phyloP scores from a whole-genome alignment of 345 rosid genomes.

The Mallotus nudiflorus region DNA sequence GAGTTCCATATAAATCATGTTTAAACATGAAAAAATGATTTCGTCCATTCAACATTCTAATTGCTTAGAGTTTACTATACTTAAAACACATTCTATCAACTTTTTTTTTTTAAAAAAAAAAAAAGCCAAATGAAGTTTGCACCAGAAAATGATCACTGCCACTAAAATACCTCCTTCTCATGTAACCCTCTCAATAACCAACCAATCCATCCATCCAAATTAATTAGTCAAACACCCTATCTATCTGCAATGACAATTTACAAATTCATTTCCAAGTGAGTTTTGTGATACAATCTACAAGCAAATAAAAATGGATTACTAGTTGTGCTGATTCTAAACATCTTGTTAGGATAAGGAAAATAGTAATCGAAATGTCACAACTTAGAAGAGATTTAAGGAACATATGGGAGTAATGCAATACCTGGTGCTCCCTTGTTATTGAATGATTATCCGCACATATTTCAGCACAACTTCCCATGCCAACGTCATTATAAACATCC shows the following conservation, averaged over 20 bases:
- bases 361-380: neutral
- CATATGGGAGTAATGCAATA: slow-evolving; percentile 17
- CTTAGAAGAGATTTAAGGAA: neutral
- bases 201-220: too few relatives aligned
- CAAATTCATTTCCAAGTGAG: neutral
- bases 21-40: too few relatives aligned
- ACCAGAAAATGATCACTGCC: neutral
- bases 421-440: slow-evolving; percentile 90
- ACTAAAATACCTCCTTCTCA: neutral
- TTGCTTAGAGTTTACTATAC: neutral
- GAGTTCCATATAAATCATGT: too few relatives aligned
- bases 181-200: too few relatives aligned
- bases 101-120: too few relatives aligned
- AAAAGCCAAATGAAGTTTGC: neutral
- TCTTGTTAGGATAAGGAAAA: neutral
- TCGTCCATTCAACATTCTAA: neutral
- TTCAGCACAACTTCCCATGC: slow-evolving; percentile 97
- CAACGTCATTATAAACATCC: slow-evolving; percentile 91
- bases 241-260: too few relatives aligned
- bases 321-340: neutral
- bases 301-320: neutral
- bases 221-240: too few relatives aligned
- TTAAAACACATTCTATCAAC: neutral
- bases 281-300: neutral
- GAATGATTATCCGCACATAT: slow-evolving; percentile 75